Evolutionary conservation across 164 flowering plant genomes (phyloP), one percentile per base, ranked within the genome.

Genomic region (Vitis cinerea): DNA sequence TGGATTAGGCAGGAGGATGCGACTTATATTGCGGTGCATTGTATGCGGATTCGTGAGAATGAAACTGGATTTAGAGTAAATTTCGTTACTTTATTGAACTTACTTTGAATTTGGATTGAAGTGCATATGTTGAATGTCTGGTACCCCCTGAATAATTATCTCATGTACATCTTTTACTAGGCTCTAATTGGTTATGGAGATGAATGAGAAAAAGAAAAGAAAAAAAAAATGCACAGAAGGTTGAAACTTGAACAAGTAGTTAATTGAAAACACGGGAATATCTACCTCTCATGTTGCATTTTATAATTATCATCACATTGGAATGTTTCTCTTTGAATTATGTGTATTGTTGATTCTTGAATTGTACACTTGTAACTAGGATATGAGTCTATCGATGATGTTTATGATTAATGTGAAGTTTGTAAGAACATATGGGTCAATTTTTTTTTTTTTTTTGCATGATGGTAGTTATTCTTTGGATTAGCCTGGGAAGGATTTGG

Each of bases 1-100:
- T 94, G 98, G 98, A 66, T 90, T 72, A 77, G 65, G 61, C 97
- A 91, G 59, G 93, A 89, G 7, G 97, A 93, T 74, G 87, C 82
- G 4, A 88, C 88, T 16, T 93, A 90, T 74, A 56, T 95, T 30
- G 88, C 80, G 0, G 87, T 87, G 60, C 99, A 96, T 85, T 89
- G 83, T 72, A 78, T 80, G 85, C 79, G 98, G 29, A 88, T 89
- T 80, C 97, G 98, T 0, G 91, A 91, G 61, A 89, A 91, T 15
- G 97, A 93, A 51, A 59, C 91, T 30, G 83, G 80, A 4, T 96
- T 89, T 66, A 78, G 81, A 91, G 98, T 95, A 71, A 72, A 27
- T 17, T 30, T 29, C 19, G 5, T 63, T 48, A 57, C 14, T 51
- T 16, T 4, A 23, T 23, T 23, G 27, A 23, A 23, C 27, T 63